A percentile compares a stretch with the other conserved stretches of the same genome.
These are phyloP conservation scores for Ceratocystiopsis sp. DNA, from an alignment of 2,329 filamentous ascomycete species.

Conservation along the genomic window DNA sequence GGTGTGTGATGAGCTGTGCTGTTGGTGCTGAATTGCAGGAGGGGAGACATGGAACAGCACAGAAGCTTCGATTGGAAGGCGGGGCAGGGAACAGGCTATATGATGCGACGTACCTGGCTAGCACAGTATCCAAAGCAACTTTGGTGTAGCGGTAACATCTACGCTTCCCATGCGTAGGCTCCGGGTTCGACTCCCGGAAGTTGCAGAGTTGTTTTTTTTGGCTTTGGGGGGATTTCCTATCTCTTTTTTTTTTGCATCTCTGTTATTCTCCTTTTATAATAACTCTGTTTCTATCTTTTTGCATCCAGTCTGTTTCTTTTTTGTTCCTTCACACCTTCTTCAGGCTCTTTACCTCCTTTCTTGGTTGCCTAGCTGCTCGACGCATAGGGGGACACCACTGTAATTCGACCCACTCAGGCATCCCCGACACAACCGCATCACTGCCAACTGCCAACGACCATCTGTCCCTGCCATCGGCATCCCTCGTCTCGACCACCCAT, in stretches of 20 bases:
- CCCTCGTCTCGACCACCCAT: too few species aligned
- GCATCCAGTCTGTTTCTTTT: neutral
- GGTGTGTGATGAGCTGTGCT: too few species aligned
- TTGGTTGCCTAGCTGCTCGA: too few species aligned
- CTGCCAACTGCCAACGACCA: neutral
- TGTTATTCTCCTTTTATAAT: neutral
- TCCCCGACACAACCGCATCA: too few species aligned
- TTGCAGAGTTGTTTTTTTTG: slow-evolving; percentile 9
- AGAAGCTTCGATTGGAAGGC: neutral
- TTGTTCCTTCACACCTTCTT: neutral
- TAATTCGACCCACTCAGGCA: too few species aligned
- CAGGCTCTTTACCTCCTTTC: neutral
- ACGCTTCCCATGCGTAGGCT: slow-evolving; percentile 15
- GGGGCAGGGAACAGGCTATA: neutral
- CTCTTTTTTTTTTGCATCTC: neutral
- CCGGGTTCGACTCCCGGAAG: slow-evolving; percentile 15
- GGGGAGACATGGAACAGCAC: neutral
- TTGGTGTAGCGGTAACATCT: slow-evolving; percentile 16
- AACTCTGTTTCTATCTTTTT: neutral
- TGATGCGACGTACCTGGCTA: neutral
- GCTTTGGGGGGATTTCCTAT: neutral
- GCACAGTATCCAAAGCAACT: slow-evolving; percentile 6
- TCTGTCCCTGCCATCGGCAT: neutral
- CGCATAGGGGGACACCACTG: too few species aligned
- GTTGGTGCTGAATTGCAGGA: neutral